Percentiles rank a stretch among this genome's conserved stretches.
Conservation (phyloP, 768 basidiomycete genomes). For the Pisolithus sp. region DNA sequence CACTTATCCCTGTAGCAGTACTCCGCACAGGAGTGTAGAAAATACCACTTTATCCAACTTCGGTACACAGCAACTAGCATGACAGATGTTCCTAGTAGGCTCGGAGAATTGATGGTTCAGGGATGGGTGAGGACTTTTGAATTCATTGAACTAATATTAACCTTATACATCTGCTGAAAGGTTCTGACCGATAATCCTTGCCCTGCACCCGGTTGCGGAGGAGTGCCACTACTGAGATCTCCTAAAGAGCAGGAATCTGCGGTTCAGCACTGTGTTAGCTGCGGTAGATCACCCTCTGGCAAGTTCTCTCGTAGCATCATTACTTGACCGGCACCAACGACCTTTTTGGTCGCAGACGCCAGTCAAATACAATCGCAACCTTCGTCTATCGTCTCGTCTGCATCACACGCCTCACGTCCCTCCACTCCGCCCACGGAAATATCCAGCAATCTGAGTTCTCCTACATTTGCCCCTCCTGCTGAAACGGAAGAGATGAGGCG, state of each 20-base stretch:
- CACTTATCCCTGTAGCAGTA: no score
- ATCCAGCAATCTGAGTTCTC: conserved; percentile 54
- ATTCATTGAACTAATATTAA: background rate
- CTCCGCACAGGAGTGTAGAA: no score
- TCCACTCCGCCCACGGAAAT: conserved; percentile 79
- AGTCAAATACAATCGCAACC: conserved; percentile 25
- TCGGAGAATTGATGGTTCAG: conserved; percentile 69
- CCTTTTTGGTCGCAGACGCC: conserved; percentile 10
- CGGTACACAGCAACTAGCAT: conserved; percentile 21
- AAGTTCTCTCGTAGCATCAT: conserved; percentile 11
- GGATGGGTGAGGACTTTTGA: conserved; percentile 53
- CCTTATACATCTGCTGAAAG: conserved; percentile 24
- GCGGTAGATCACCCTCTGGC: conserved; percentile 39
- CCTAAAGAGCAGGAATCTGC: conserved; percentile 44
- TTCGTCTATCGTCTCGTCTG: conserved; percentile 40
- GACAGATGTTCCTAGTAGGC: conserved; percentile 50
- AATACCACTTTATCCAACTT: background rate
- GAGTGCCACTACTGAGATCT: conserved; percentile 69
- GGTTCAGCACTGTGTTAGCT: conserved; percentile 57
- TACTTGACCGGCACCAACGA: conserved; percentile 1
- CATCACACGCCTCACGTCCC: conserved; percentile 49
- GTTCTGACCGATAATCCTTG: conserved; percentile 64
- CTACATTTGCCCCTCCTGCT: conserved; percentile 54
- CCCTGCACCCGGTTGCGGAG: conserved; percentile 43
- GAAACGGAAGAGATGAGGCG: conserved; percentile 61